Conservation (phyloP, 139 green algal species). For the Chlorella ohadii region DNA sequence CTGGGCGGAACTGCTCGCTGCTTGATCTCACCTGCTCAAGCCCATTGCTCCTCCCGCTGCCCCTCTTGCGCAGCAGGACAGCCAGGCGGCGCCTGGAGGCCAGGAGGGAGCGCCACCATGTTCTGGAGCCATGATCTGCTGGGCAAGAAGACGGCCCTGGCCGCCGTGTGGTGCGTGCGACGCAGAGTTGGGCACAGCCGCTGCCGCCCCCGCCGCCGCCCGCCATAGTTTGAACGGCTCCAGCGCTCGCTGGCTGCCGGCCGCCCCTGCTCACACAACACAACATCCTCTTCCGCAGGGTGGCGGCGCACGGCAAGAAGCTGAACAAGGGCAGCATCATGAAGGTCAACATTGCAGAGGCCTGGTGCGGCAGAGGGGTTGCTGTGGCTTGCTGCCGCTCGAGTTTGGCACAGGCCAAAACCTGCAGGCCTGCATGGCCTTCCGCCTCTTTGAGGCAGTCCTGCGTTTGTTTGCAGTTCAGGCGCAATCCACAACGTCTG, state of each 20-base stretch:
- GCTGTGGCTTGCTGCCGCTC: background rate
- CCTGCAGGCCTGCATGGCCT: too few species aligned
- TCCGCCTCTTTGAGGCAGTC: background rate
- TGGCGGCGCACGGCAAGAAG: conserved; percentile 79
- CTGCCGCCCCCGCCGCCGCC: background rate
- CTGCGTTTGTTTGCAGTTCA: too few species aligned
- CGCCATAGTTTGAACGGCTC: background rate
- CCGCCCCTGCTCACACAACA: background rate
- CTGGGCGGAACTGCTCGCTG: background rate
- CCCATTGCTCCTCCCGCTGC: background rate
- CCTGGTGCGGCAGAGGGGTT: conserved; percentile 57
- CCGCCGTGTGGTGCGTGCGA: conserved; percentile 72
- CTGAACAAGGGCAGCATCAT: conserved; percentile 72
- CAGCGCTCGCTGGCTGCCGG: background rate
- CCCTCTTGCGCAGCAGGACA: too few species aligned
- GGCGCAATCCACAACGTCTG: too few species aligned
- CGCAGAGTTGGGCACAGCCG: background rate
- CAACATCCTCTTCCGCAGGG: conserved; percentile 46
- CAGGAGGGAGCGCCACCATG: conserved; percentile 46
- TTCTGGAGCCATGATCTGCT: conserved; percentile 82
- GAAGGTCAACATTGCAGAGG: conserved; percentile 64
- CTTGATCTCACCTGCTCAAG: too few species aligned
- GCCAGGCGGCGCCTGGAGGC: background rate
- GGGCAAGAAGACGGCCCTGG: conserved; percentile 66
- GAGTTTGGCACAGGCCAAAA: too few species aligned